Evolutionary conservation across 2,329 filamentous ascomycete genomes (phyloP).

Genomic region (Phialemonium atrogriseum): DNA sequence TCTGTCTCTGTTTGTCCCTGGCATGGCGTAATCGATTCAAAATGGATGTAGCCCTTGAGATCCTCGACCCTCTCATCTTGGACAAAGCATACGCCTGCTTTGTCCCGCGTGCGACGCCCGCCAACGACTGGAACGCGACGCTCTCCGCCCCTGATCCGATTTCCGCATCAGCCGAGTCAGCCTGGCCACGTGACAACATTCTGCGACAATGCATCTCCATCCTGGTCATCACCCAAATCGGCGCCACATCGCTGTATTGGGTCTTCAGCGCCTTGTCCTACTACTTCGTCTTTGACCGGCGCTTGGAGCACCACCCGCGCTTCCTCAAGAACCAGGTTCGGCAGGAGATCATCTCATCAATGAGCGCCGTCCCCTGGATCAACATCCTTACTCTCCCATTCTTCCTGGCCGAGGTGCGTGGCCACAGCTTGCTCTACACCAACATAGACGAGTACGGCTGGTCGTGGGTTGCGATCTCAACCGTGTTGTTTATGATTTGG

Average conservation of each 20-base stretch:
- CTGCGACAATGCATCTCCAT: conserved; percentile 29
- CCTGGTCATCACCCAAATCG: conserved; percentile 28
- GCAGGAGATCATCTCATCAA: conserved; percentile 33
- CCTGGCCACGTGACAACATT: conserved; percentile 31
- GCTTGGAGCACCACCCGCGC: conserved; percentile 36
- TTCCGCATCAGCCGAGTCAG: conserved; percentile 15
- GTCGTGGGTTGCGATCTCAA: conserved; percentile 28
- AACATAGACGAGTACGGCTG: conserved; percentile 29
- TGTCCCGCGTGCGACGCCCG: no score
- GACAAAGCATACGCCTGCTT: conserved; percentile 31
- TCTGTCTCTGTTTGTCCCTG: no score
- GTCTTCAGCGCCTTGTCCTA: conserved; percentile 64
- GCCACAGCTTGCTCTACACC: conserved; percentile 33
- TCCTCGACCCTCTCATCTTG: conserved; percentile 31
- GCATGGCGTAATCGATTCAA: no score
- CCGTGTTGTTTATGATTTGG: conserved; percentile 33
- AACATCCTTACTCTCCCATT: conserved; percentile 35
- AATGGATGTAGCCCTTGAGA: conserved; percentile 32
- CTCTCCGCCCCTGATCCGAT: no score
- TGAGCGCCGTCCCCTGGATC: conserved; percentile 34
- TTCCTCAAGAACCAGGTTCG: conserved; percentile 39
- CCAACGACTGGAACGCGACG: no score
- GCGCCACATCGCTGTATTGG: conserved; percentile 42
- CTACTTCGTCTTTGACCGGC: conserved; percentile 50
- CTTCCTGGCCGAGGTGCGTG: conserved; percentile 39